These are phyloP conservation scores for Chara braunii DNA, from an alignment of 139 green algal species.

Conservation along the genomic window DNA sequence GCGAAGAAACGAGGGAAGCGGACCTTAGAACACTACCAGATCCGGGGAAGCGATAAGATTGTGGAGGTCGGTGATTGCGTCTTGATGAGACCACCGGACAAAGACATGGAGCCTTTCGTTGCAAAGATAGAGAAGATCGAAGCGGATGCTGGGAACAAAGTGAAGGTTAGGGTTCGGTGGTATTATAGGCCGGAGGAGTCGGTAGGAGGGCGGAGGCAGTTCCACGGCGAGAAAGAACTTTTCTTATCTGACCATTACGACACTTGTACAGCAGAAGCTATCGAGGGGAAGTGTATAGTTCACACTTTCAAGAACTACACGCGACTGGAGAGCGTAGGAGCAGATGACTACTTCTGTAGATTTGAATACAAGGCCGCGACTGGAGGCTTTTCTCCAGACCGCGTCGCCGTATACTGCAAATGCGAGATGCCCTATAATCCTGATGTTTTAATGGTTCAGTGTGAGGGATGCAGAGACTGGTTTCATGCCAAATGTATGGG, in stretches of 20 bases:
- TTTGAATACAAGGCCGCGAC: conserved; percentile 60
- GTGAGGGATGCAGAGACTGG: conserved; percentile 63
- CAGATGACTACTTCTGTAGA: conserved; percentile 60
- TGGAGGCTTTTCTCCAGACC: conserved; percentile 50
- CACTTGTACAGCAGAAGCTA: conserved; percentile 42
- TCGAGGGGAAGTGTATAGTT: conserved; percentile 54
- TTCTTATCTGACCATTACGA: conserved; percentile 63
- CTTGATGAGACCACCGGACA: conserved; percentile 27
- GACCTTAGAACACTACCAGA: no score
- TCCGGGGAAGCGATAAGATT: no score
- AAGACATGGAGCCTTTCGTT: conserved; percentile 22
- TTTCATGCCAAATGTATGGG: conserved; percentile 52
- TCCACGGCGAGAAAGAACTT: conserved; percentile 70
- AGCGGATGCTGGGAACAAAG: background rate
- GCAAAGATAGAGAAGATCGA: conserved; percentile 21
- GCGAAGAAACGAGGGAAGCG: no score
- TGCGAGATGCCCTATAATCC: conserved; percentile 83
- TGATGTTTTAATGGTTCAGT: conserved; percentile 72
- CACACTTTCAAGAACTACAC: conserved; percentile 58
- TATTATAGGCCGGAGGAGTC: conserved; percentile 76
- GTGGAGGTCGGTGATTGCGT: conserved; percentile 30
- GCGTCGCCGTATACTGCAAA: conserved; percentile 70
- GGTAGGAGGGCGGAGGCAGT: conserved; percentile 55
- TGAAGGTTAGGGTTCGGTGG: conserved; percentile 52
- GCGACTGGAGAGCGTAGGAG: conserved; percentile 37